Conservation (phyloP, 2,329 filamentous ascomycete genomes). For the Botrytis sinoallii region DNA sequence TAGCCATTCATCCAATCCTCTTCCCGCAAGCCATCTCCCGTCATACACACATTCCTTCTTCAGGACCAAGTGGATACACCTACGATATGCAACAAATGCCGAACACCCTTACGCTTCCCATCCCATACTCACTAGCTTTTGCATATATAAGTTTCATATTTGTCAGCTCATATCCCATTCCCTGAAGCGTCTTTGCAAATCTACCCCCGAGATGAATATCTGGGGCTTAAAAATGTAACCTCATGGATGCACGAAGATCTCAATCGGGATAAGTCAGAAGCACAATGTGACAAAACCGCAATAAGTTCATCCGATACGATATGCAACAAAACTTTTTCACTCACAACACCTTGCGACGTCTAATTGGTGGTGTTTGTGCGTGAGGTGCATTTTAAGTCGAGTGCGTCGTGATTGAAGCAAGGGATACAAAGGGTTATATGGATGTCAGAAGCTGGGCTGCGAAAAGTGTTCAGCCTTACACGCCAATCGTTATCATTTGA, state of each 20-base stretch:
- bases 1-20: neutral
- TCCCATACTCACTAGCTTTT: neutral
- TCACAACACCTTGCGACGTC: neutral
- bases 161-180: neutral
- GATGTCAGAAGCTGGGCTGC: neutral
- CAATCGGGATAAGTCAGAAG: neutral
- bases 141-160: neutral
- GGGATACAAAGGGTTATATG: neutral
- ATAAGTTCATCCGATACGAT: constrained; percentile 5
- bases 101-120: neutral
- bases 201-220: neutral
- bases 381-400: neutral
- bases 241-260: neutral
- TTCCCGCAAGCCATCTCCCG: neutral
- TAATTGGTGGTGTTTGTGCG: neutral
- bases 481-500: neutral
- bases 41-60: neutral
- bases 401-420: neutral
- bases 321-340: neutral
- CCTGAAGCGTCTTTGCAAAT: neutral
- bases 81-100: constrained; percentile 1
- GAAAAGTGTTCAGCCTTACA: neutral
- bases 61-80: neutral
- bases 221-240: neutral
- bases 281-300: constrained; percentile 4